phyloP scores from a whole-genome alignment of 1,284 basidiomycete species.

The Apiotrichum domesticum region DNA sequence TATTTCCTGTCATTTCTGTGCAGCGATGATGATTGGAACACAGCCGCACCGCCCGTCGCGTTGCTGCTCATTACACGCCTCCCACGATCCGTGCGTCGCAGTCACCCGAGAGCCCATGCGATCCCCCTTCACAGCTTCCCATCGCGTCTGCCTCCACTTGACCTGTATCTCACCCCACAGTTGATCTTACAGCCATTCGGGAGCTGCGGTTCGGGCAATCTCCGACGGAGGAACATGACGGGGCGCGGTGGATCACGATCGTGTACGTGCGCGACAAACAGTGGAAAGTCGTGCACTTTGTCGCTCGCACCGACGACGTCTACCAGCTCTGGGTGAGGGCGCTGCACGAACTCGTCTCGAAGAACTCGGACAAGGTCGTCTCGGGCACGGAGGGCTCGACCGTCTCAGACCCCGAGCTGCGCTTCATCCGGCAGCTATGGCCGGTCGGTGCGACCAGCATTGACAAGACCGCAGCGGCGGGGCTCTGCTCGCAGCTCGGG shows the following conservation, averaged over 20 bases:
- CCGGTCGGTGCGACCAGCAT: slow-evolving; percentile 31
- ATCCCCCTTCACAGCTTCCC: no score
- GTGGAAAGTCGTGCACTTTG: slow-evolving; percentile 88
- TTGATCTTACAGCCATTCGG: slow-evolving; percentile 83
- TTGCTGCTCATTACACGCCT: no score
- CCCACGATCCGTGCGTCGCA: no score
- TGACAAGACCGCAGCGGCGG: slow-evolving; percentile 47
- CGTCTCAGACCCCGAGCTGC: slow-evolving; percentile 34
- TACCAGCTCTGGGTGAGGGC: slow-evolving; percentile 54
- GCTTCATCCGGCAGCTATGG: slow-evolving; percentile 43
- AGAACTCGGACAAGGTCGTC: slow-evolving; percentile 32
- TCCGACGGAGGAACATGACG: slow-evolving; percentile 54
- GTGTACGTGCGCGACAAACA: slow-evolving; percentile 54
- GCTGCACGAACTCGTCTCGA: slow-evolving; percentile 46
- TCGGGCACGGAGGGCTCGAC: slow-evolving; percentile 27
- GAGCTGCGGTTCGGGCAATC: slow-evolving; percentile 74
- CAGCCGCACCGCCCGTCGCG: no score
- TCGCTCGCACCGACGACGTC: slow-evolving; percentile 65
- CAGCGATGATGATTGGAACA: no score
- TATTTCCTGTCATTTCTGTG: no score
- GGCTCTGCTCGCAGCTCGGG: slow-evolving; percentile 60
- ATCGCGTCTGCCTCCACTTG: no score
- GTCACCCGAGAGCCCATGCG: no score
- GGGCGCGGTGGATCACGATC: slow-evolving; percentile 50
- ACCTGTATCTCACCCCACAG: slow-evolving; percentile 45